Evolutionary conservation across 495 filamentous ascomycete species (phyloP), one percentile per base, ranked within the genome.

Genomic region (Penicillium canescens): DNA sequence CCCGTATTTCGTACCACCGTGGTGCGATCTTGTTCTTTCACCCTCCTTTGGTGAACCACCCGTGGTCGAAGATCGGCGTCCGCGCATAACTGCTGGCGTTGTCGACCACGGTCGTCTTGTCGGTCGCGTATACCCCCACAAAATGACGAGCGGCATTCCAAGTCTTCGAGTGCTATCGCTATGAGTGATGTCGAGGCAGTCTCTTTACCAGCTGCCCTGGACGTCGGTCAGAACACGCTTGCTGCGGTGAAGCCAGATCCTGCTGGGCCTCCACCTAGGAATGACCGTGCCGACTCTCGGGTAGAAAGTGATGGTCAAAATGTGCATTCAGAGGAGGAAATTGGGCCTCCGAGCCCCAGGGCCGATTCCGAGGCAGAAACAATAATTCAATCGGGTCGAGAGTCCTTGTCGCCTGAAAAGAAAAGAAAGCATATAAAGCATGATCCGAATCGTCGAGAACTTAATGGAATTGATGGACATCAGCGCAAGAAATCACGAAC

Each of bases 311-410:
- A 58, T 57, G 60, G 52, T 23, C 43, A 51, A 26, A 60, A 63
- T 57, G 57, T 54, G 58, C 61, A 54, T 38, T 58, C 47, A 53
- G 66, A 59, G 31, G 63, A 71, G n/a, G 63, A 56, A 42, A 63
- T 74, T 45, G 68, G 67, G 28, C 68, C 69, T 12, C 56, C 61
- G 16, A 75, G 75, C 50, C 70, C 73, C 52, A 76, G 68, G 66
- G 76, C 73, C 46, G 87, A 91, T 63, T 91, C 88, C 11, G 89
- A 92, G 67, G 88, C 89, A 51, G 88, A 91, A 71, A 92, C 89
- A 6, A 88, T 91, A 54, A 86, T 91, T 41, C 76, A 90, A 20
- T 83, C 86, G 18, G 86, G 86, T 36, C 88, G 88, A 52, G 83
- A 90, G 60, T 85, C 85, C 38, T 66, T 84, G 60, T 86, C 85